phyloP scores from a whole-genome alignment of 345 rosid species.

The Nasturtium officinale region DNA sequence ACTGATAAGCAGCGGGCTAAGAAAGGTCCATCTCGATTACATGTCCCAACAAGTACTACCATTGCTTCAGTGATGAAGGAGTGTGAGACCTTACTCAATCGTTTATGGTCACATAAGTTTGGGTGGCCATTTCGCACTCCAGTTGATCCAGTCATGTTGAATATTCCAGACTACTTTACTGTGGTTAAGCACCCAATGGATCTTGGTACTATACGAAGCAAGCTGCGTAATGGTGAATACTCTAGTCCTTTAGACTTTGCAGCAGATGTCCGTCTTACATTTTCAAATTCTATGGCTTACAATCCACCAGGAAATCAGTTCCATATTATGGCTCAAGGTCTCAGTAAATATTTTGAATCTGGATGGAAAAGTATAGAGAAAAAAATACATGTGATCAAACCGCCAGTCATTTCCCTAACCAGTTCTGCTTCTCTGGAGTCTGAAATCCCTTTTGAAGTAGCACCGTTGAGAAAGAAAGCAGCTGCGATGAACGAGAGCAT shows the following conservation, averaged over 20 bases:
- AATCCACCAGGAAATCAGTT: slow-evolving; percentile 81
- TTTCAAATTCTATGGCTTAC: slow-evolving; percentile 80
- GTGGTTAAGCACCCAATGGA: slow-evolving; percentile 94
- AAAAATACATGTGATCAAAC: slow-evolving; percentile 53
- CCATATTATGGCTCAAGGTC: slow-evolving; percentile 66
- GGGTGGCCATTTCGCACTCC: slow-evolving; percentile 72
- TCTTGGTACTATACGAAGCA: slow-evolving; percentile 77
- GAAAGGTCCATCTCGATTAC: slow-evolving; percentile 44
- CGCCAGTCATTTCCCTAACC: slow-evolving; percentile 41
- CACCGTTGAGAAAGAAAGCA: slow-evolving; percentile 52
- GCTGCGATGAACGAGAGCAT: slow-evolving; percentile 43
- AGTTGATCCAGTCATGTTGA: slow-evolving; percentile 75
- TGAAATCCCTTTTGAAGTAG: slow-evolving; percentile 36
- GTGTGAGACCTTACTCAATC: slow-evolving; percentile 60
- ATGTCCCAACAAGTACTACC: slow-evolving; percentile 42
- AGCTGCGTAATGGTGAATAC: slow-evolving; percentile 57
- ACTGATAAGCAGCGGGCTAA: slow-evolving; percentile 49
- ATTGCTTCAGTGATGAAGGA: slow-evolving; percentile 59
- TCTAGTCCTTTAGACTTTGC: slow-evolving; percentile 68
- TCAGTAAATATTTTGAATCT: slow-evolving; percentile 66
- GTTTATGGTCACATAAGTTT: slow-evolving; percentile 65
- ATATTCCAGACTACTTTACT: slow-evolving; percentile 82
- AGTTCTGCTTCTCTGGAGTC: slow-evolving; percentile 43
- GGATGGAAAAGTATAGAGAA: slow-evolving; percentile 85
- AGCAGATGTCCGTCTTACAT: slow-evolving; percentile 79